Conservation (phyloP, 495 filamentous ascomycete species). For the Penicillium subrubescens region DNA sequence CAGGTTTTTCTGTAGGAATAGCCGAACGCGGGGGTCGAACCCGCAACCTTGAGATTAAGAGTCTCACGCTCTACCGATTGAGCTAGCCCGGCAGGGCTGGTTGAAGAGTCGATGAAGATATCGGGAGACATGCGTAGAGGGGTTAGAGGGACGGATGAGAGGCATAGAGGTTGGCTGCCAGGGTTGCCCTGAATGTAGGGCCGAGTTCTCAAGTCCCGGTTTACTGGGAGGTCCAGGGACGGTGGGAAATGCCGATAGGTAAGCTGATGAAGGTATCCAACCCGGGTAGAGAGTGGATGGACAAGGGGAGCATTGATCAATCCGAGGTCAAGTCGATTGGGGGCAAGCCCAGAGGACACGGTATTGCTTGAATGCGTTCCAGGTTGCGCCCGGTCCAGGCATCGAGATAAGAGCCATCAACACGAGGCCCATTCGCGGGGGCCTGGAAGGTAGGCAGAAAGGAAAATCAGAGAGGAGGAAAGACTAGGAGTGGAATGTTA, state of each 20-base stretch:
- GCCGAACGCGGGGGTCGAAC: slow-evolving; percentile 62
- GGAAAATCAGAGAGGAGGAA: not conserved
- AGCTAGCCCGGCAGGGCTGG: slow-evolving; percentile 53
- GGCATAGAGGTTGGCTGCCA: not conserved
- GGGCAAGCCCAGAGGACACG: not conserved
- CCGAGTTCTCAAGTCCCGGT: not conserved
- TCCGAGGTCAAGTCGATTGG: not conserved
- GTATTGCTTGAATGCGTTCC: not conserved
- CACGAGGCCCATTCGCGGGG: not conserved
- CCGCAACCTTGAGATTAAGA: slow-evolving; percentile 64
- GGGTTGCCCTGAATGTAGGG: slow-evolving; percentile 1
- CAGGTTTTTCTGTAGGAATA: slow-evolving; percentile 30
- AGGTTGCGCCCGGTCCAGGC: slow-evolving; percentile 8
- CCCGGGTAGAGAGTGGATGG: not conserved
- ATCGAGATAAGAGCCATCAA: slow-evolving; percentile 2
- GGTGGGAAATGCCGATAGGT: not conserved
- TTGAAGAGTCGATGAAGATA: slow-evolving; percentile 7
- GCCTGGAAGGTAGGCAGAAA: slow-evolving; percentile 13
- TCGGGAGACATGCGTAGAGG: not conserved
- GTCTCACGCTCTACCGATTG: slow-evolving; percentile 63
- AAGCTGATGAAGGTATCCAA: not conserved
- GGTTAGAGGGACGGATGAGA: not conserved
- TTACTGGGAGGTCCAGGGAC: not conserved
- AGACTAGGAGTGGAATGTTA: not conserved
- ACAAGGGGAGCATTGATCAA: not conserved